Conservation (phyloP, 2,329 filamentous ascomycete genomes). For the Trichoderma brevicompactum region DNA sequence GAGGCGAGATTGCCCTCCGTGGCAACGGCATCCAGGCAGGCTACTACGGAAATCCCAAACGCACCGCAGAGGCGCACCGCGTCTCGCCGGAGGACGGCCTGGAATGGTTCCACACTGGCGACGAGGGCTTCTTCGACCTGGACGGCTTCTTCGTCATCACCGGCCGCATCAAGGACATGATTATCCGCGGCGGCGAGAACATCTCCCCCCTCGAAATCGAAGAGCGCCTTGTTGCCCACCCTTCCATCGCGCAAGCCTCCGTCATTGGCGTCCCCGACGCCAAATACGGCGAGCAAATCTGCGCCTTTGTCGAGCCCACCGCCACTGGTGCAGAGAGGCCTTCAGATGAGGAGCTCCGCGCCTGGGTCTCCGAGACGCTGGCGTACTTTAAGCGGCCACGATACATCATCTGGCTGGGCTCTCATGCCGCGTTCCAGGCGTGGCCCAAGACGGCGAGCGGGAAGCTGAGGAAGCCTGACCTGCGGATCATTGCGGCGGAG, state of each 20-base stretch:
- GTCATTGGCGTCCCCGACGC: conserved; percentile 78
- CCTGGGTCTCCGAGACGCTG: conserved; percentile 2
- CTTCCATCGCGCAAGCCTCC: conserved; percentile 67
- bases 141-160: conserved; percentile 82
- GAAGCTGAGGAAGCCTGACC: conserved; percentile 8
- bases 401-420: conserved; percentile 10
- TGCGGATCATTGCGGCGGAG: not conserved
- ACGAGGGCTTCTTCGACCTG: conserved; percentile 77
- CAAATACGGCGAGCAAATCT: conserved; percentile 77
- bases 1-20: conserved; percentile 17
- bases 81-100: conserved; percentile 4
- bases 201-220: conserved; percentile 86
- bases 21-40: conserved; percentile 18
- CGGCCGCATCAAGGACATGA: conserved; percentile 82
- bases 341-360: conserved; percentile 2
- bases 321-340: not conserved
- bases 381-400: conserved; percentile 14
- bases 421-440: conserved; percentile 3
- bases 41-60: conserved; percentile 10
- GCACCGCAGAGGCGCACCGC: conserved; percentile 14
- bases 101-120: conserved; percentile 80
- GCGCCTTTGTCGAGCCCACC: conserved; percentile 64
- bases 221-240: conserved; percentile 74
- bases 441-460: conserved; percentile 15
- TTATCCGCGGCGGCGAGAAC: conserved; percentile 87